phyloP scores from a whole-genome alignment of 2,329 filamentous ascomycete genomes.

The Botrytis sinoallii region DNA sequence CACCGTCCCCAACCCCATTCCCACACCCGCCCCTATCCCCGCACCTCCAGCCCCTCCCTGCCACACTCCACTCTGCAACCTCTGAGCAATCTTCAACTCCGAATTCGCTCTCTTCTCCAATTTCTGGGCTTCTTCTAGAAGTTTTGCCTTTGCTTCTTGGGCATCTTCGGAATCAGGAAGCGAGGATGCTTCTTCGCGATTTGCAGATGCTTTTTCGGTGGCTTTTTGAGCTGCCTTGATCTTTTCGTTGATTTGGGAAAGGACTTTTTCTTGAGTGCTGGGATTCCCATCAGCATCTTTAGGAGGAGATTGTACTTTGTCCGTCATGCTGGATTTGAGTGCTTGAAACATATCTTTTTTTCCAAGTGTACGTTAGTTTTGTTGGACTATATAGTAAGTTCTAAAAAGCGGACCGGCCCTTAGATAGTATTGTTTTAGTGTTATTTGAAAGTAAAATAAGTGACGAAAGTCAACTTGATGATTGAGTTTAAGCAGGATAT shows the following conservation, averaged over 20 bases:
- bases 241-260: constrained; percentile 22
- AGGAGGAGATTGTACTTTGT: neutral
- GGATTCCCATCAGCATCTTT: constrained; percentile 10
- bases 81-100: constrained; percentile 64
- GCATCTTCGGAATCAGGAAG: constrained; percentile 20
- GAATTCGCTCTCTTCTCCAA: constrained; percentile 41
- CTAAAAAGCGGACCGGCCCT: neutral
- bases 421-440: neutral
- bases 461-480: neutral
- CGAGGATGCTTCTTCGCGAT: constrained; percentile 18
- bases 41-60: constrained; percentile 30
- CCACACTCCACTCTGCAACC: constrained; percentile 33
- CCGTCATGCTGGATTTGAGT: neutral
- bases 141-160: constrained; percentile 23
- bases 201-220: constrained; percentile 17
- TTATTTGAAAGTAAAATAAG: neutral
- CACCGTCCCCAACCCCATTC: constrained; percentile 25
- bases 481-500: constrained; percentile 15
- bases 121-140: constrained; percentile 25
- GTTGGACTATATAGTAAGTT: neutral
- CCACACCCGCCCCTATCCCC: constrained; percentile 29
- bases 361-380: neutral
- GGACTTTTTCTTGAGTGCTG: constrained; percentile 25
- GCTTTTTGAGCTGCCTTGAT: constrained; percentile 20
- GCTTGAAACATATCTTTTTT: constrained; percentile 3